A percentile compares a stretch with the other conserved stretches of the same genome.
Evolutionary conservation across 352 stramenopile species (phyloP).

Genomic region (Pythium volutum): DNA sequence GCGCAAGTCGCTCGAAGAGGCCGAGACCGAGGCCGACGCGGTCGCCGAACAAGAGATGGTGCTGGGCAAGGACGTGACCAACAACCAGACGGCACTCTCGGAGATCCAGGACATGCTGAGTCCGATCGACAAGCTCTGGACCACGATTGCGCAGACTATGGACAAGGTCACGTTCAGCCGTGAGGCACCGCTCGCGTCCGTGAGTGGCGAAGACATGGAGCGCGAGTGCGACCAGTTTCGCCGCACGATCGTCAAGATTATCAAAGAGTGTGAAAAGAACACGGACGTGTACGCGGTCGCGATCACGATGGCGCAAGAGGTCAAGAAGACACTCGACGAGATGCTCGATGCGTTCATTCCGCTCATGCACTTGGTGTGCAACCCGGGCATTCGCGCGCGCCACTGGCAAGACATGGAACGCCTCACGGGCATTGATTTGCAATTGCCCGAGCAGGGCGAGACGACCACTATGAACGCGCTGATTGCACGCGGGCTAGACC

Average conservation of each 20-base stretch:
- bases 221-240: constrained; percentile 87
- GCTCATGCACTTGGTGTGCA: constrained; percentile 91
- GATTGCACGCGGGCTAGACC: constrained; percentile 82
- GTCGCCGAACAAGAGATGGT: constrained; percentile 89
- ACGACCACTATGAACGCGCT: constrained; percentile 92
- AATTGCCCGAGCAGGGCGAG: constrained; percentile 73
- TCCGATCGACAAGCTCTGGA: constrained; percentile 89
- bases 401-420: constrained; percentile 93
- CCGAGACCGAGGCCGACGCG: constrained; percentile 74
- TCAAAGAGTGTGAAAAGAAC: constrained; percentile 90
- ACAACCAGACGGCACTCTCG: constrained; percentile 74
- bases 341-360: constrained; percentile 89
- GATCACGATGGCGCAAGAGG: constrained; percentile 75
- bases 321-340: constrained; percentile 81
- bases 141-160: constrained; percentile 76
- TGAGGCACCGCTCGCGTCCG: constrained; percentile 52
- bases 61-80: constrained; percentile 78
- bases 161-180: constrained; percentile 71
- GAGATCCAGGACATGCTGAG: constrained; percentile 75
- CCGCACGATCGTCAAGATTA: constrained; percentile 85
- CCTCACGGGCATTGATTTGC: constrained; percentile 85
- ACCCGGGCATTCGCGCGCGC: constrained; percentile 87
- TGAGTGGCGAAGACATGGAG: constrained; percentile 86
- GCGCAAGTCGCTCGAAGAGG: constrained; percentile 77
- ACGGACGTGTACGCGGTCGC: constrained; percentile 78